Base-by-base conservation (phyloP, 306 rosid genomes). In the Lupinus albus region DNA sequence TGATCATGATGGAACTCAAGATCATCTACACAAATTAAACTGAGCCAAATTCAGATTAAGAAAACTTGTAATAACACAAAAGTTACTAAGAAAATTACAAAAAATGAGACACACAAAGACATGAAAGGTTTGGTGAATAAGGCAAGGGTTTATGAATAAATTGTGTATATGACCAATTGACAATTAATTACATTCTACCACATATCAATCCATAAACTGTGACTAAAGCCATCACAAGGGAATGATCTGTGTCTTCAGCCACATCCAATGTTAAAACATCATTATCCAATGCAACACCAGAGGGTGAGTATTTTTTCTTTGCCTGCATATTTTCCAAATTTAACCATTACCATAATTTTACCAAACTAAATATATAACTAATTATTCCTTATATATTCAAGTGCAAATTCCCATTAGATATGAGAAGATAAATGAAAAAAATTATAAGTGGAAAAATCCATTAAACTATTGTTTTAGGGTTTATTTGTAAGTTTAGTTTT, bases 241-340 rank as follows among this genome's bases (percentile, higher is more conserved):
- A 85, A 72, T 65, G 91, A 36, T 90, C 96, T 2, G 79, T 67
- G 18, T 74, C 68, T 2, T 76, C 74, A 11, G 72, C 83, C 67
- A 86, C 78, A 45, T 87, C 80, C 67, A 90, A 56, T 6, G 83
- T 77, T 28, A 90, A 73, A 9, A 90, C 95, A 80, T 90, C 96
- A 35, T 82, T 82, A 9, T 94, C 88, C 70, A 90, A 56, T 12
- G 72, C 76, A 10, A 87, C 72, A 42, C 95, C 96, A 2, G 80
- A 74, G 4, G 76, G 2, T 6, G 85, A 74, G 0, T 76, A 65
- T 35, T 90, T 90, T 66, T 78, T 81, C 74, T 86, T 87, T 53
- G 86, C 95, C 97, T 91, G 89, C 70, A 71, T 20, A 72, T 49
- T 49, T 15, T 10, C 32, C 48, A 20, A 44, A 45, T 4, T 13